Evolutionary conservation across 208 protist species (phyloP).

Genomic region (Lotmaria passim): DNA sequence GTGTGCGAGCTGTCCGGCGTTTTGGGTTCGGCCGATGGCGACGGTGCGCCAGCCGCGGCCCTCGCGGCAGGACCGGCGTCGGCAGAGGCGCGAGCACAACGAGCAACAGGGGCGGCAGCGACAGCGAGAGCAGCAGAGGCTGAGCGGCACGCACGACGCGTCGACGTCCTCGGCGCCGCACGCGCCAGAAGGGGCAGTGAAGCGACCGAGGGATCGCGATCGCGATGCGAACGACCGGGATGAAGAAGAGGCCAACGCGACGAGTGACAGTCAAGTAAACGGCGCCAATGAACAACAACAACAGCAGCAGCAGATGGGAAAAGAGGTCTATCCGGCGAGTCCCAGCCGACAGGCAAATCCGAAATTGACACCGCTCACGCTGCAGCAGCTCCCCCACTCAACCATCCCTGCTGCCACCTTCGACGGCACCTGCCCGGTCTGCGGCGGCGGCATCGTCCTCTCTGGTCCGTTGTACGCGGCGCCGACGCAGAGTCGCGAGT

Average conservation of each 20-base stretch:
- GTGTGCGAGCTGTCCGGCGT: slow-evolving; percentile 95
- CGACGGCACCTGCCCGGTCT: slow-evolving; percentile 69
- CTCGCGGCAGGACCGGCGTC: slow-evolving; percentile 23
- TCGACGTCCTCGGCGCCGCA: too few species aligned
- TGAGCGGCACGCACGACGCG: neutral
- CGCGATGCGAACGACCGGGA: too few species aligned
- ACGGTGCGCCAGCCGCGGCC: slow-evolving; percentile 37
- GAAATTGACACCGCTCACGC: slow-evolving; percentile 43
- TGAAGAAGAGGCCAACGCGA: neutral
- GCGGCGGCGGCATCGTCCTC: slow-evolving; percentile 74
- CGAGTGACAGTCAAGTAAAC: neutral
- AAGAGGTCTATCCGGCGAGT: slow-evolving; percentile 48
- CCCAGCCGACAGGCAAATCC: slow-evolving; percentile 55
- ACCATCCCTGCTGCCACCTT: neutral
- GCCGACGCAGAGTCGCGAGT: slow-evolving; percentile 87
- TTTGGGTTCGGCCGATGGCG: slow-evolving; percentile 93
- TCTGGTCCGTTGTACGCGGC: slow-evolving; percentile 95
- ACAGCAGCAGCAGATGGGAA: neutral
- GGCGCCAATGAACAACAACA: too few species aligned
- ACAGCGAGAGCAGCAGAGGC: neutral
- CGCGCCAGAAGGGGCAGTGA: too few species aligned
- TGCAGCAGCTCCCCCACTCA: slow-evolving; percentile 29
- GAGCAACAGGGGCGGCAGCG: slow-evolving; percentile 18
- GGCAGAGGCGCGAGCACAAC: slow-evolving; percentile 26
- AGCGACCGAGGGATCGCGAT: too few species aligned